Evolutionary conservation across 1,284 basidiomycete species (phyloP).

Genomic region (Cutaneotrichosporon sp.): DNA sequence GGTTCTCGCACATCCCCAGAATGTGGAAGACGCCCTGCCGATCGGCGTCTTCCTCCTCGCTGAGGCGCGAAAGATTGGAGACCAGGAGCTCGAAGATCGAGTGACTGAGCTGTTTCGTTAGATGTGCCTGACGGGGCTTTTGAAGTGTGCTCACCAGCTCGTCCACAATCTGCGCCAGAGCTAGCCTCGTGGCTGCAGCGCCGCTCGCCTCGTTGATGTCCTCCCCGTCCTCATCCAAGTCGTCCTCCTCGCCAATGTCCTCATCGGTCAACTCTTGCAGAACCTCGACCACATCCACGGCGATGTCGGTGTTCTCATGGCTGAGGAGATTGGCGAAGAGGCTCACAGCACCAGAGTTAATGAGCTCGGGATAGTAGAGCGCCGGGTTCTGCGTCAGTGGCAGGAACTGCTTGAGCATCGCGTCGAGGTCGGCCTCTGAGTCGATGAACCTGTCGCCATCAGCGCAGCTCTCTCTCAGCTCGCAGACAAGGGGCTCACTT

Average conservation of each 20-base stretch:
- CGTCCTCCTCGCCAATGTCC: conserved; percentile 81
- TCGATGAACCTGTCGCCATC: conserved; percentile 80
- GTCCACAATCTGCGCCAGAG: conserved; percentile 71
- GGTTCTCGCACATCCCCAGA: conserved; percentile 90
- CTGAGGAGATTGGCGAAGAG: conserved; percentile 78
- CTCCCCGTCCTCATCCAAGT: conserved; percentile 60
- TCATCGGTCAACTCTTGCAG: conserved; percentile 92
- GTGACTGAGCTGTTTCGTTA: conserved; percentile 64
- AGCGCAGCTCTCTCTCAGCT: not conserved
- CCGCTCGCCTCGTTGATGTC: conserved; percentile 61
- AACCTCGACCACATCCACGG: conserved; percentile 85
- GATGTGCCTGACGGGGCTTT: not conserved
- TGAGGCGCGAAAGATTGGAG: conserved; percentile 78
- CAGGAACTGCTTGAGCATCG: conserved; percentile 78
- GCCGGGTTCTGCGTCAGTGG: conserved; percentile 85
- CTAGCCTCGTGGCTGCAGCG: conserved; percentile 41
- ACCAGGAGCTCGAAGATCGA: conserved; percentile 86
- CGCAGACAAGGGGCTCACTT: conserved; percentile 62
- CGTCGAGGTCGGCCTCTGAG: conserved; percentile 92
- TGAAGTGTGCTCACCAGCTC: conserved; percentile 65
- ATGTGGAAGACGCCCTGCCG: conserved; percentile 87
- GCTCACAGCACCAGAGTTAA: conserved; percentile 68
- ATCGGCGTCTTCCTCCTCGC: conserved; percentile 77
- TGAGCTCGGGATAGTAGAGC: conserved; percentile 85
- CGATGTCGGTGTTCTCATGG: conserved; percentile 92